These are phyloP conservation scores for Ceratocystis variospora DNA, from an alignment of 2,329 filamentous ascomycete genomes.

Conservation along the genomic window DNA sequence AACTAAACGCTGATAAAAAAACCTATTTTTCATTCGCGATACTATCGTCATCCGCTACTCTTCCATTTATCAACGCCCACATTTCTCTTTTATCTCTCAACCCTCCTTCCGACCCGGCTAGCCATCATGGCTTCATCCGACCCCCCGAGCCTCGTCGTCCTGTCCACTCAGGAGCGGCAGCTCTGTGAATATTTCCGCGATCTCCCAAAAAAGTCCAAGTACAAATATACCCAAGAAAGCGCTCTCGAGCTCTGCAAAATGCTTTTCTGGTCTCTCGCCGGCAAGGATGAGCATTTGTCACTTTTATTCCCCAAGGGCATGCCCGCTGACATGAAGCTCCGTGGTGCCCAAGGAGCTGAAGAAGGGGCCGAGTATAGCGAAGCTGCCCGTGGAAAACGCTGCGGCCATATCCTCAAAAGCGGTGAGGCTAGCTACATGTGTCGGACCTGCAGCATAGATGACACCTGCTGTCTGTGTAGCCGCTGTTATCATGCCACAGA, in stretches of 20 bases:
- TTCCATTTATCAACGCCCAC: not conserved
- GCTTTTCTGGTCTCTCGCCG: constrained; percentile 78
- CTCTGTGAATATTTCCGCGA: constrained; percentile 72
- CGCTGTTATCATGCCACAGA: constrained; percentile 92
- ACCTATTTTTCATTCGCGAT: too few relatives aligned
- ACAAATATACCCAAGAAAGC: constrained; percentile 62
- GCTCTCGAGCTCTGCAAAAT: constrained; percentile 57
- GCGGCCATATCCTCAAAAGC: constrained; percentile 91
- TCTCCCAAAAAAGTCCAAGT: constrained; percentile 57
- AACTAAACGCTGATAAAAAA: too few relatives aligned
- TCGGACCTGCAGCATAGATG: constrained; percentile 85
- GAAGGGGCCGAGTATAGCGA: constrained; percentile 93
- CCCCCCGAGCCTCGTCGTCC: constrained; percentile 20
- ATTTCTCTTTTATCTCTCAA: not conserved
- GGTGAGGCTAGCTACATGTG: constrained; percentile 92
- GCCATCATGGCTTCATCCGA: constrained; percentile 34
- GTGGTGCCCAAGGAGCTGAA: constrained; percentile 77
- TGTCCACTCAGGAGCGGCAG: constrained; percentile 60
- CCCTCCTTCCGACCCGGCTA: not conserved
- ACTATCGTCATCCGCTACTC: not conserved
- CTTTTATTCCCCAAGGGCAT: constrained; percentile 63
- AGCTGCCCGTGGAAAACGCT: constrained; percentile 79
- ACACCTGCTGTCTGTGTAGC: constrained; percentile 88
- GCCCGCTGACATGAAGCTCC: constrained; percentile 56
- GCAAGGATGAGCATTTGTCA: constrained; percentile 57